Base-by-base conservation (phyloP, 805 yeast genomes). In the Nakazawaea peltata region DNA sequence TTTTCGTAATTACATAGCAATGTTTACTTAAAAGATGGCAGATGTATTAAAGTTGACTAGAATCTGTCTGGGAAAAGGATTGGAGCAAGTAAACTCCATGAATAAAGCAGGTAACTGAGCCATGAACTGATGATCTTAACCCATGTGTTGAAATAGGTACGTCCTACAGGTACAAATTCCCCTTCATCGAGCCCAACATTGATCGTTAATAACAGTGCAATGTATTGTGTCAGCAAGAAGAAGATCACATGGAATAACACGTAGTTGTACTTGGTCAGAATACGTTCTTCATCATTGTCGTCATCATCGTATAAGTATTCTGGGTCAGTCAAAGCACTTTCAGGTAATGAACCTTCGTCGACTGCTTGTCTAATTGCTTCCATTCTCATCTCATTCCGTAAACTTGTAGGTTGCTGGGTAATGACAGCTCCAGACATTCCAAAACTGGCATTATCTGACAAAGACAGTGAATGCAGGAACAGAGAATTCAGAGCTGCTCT, bases 101-200 rank as follows among this genome's bases (percentile, higher is more conserved):
- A 77, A 50, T 90, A 92, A 33, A 92, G 66, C 5, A 66, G 63
- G 53, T 77, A 92, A 54, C 98, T 94, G 30, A 83, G 73, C 95
- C 97, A 87, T 1, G 97, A 82, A 51, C 94, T 79, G 13, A 82
- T 67, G 39, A 92, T 84, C 59, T 92, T 92, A 32, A 90, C 86
- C 95, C 96, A 87, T 4, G 95, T 77, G 45, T 90, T 81, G 54
- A 90, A 92, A 57, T 90, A 88, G 0, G 98, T 90, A 50, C 98
- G 69, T 0, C 99, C 99, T 7, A 92, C 97, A 0, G 98, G 98
- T 9, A 86, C 78, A 50, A 92, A 92, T 40, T 75, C 78, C 36
- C 81, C 71, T 41, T 79, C 81, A 47, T 84, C 92, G 45, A 78
- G 78, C 33, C 83, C 77, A 23, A 92, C 97, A 50, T 88, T 90